These are phyloP conservation scores for Trypethelium eluteriae DNA, from an alignment of 495 filamentous ascomycete genomes.

Conservation along the genomic window DNA sequence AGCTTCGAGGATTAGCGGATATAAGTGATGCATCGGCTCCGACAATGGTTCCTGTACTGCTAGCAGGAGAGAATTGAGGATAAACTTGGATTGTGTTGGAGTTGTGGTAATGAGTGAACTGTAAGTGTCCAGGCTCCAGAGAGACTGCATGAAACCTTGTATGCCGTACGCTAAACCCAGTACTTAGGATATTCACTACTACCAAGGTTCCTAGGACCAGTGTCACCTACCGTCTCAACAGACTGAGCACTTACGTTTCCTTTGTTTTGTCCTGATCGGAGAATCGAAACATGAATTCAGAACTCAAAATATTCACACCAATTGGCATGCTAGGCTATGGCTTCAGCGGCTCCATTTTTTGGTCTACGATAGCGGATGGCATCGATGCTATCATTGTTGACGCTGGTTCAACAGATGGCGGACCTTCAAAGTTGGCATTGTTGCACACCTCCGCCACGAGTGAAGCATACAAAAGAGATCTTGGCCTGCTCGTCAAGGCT, in stretches of 20 bases:
- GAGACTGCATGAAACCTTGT: too few relatives aligned
- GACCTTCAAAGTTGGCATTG: neutral
- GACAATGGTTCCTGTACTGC: too few relatives aligned
- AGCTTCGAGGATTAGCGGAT: neutral
- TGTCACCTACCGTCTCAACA: neutral
- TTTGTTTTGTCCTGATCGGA: neutral
- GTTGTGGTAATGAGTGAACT: too few relatives aligned
- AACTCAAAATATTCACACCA: neutral
- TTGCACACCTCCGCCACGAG: too few relatives aligned
- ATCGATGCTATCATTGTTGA: neutral
- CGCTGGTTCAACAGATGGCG: neutral
- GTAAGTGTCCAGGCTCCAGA: too few relatives aligned
- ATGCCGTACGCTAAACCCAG: too few relatives aligned
- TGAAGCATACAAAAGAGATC: too few relatives aligned
- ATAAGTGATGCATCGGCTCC: neutral
- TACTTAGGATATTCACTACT: too few relatives aligned
- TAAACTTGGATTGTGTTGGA: too few relatives aligned
- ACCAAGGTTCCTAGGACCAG: too few relatives aligned
- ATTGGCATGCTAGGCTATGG: neutral
- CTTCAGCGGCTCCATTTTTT: neutral
- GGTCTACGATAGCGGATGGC: neutral
- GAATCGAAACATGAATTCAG: neutral
- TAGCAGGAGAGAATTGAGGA: too few relatives aligned
- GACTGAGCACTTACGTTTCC: neutral
- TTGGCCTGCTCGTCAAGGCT: too few relatives aligned